Percentiles rank a stretch among this genome's conserved stretches.
Conservation (phyloP, 2,329 filamentous ascomycete species). For the Sporothrix luriei region DNA sequence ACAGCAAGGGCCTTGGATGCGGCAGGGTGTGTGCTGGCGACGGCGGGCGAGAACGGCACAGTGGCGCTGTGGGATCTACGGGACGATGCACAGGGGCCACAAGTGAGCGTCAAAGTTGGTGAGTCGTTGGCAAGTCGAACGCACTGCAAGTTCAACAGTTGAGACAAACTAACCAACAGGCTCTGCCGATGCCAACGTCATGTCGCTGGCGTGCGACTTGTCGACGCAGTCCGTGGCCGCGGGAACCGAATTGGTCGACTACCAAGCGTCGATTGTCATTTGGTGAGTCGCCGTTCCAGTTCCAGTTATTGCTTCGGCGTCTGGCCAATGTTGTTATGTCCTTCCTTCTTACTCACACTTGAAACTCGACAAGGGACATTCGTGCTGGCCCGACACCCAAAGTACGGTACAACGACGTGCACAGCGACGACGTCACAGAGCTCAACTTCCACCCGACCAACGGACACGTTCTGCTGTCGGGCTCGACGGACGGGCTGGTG, state of each 20-base stretch:
- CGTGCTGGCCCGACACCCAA: slow-evolving; percentile 52
- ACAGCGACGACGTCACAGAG: slow-evolving; percentile 70
- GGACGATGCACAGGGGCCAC: slow-evolving; percentile 43
- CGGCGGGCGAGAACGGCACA: slow-evolving; percentile 70
- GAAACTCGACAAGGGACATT: slow-evolving; percentile 52
- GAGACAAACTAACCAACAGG: slow-evolving; percentile 31
- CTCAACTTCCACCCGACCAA: slow-evolving; percentile 64
- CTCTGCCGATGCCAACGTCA: slow-evolving; percentile 46
- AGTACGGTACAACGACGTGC: slow-evolving; percentile 63
- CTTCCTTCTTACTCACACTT: slow-evolving; percentile 32
- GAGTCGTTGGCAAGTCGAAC: neutral
- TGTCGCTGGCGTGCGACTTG: slow-evolving; percentile 65
- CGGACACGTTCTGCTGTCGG: slow-evolving; percentile 67
- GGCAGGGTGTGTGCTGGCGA: slow-evolving; percentile 60
- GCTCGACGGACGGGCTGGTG: slow-evolving; percentile 77
- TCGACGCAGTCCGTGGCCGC: slow-evolving; percentile 64
- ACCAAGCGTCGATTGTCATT: slow-evolving; percentile 62
- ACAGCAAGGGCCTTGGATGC: slow-evolving; percentile 61
- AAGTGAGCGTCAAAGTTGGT: slow-evolving; percentile 51
- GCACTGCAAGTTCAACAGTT: neutral
- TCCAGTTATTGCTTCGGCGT: neutral
- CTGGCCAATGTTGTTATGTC: too few species aligned
- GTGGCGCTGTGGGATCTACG: slow-evolving; percentile 69
- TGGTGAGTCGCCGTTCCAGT: slow-evolving; percentile 51
- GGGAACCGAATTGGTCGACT: slow-evolving; percentile 71